phyloP scores from a whole-genome alignment of 2,329 filamentous ascomycete genomes.

The Dryadomyces quercus-mongolicae region DNA sequence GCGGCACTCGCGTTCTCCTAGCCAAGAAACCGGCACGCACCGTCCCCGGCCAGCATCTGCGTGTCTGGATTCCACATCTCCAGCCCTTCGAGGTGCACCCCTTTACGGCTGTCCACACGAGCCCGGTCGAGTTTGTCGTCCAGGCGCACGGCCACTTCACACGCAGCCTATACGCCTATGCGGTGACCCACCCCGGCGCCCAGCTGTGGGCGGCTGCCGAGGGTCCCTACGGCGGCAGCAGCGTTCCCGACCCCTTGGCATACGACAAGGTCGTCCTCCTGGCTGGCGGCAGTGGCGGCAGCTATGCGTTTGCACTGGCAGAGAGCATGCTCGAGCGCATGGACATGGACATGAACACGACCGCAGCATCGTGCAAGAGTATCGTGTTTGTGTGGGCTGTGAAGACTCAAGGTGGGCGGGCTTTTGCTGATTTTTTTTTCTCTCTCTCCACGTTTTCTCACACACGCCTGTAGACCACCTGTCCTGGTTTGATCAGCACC shows the following conservation, averaged over 20 bases:
- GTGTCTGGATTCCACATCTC: slow-evolving; percentile 50
- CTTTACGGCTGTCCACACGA: slow-evolving; percentile 44
- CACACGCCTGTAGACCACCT: slow-evolving; percentile 18
- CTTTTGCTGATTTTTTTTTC: background rate
- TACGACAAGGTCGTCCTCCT: slow-evolving; percentile 47
- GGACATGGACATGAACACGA: too few relatives aligned
- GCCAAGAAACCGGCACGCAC: slow-evolving; percentile 38
- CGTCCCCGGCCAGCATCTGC: slow-evolving; percentile 47
- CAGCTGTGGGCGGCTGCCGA: slow-evolving; percentile 40
- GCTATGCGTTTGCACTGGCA: slow-evolving; percentile 40
- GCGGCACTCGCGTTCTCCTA: slow-evolving; percentile 42
- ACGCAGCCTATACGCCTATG: slow-evolving; percentile 38
- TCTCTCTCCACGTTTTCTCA: background rate
- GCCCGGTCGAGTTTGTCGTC: slow-evolving; percentile 46
- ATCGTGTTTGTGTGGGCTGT: slow-evolving; percentile 39
- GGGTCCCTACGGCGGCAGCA: slow-evolving; percentile 47
- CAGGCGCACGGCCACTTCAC: slow-evolving; percentile 49
- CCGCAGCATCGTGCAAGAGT: slow-evolving; percentile 19
- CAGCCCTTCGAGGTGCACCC: slow-evolving; percentile 48
- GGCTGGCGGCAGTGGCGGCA: slow-evolving; percentile 49
- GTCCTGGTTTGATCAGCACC: slow-evolving; percentile 26
- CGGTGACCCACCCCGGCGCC: slow-evolving; percentile 33
- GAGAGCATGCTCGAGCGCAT: slow-evolving; percentile 32
- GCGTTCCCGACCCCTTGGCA: slow-evolving; percentile 35
- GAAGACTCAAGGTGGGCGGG: slow-evolving; percentile 28